phyloP scores from a whole-genome alignment of 805 yeast genomes.

The Myxozyma melibiosi region DNA sequence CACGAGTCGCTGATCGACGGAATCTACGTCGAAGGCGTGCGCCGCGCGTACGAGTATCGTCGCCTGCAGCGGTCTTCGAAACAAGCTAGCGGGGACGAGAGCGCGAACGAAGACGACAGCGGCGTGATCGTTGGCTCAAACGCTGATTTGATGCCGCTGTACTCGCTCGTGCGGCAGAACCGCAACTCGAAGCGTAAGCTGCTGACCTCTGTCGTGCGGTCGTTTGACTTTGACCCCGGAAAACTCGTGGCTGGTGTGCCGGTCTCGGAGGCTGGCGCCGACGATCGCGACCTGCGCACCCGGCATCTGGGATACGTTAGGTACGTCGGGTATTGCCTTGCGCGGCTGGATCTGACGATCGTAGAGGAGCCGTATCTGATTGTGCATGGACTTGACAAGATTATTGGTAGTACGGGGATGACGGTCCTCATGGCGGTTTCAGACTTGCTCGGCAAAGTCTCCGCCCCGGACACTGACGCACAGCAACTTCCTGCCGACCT shows the following conservation, averaged over 20 bases:
- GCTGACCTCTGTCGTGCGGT: slow-evolving; percentile 28
- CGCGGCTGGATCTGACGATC: slow-evolving; percentile 45
- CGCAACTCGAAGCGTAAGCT: slow-evolving; percentile 50
- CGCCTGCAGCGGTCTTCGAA: slow-evolving; percentile 17
- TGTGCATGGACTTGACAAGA: slow-evolving; percentile 49
- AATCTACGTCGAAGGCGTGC: slow-evolving; percentile 64
- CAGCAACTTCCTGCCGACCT: too few relatives aligned
- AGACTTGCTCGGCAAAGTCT: slow-evolving; percentile 3
- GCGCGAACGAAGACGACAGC: slow-evolving; percentile 37
- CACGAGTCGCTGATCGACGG: slow-evolving; percentile 73
- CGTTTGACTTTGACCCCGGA: slow-evolving; percentile 18
- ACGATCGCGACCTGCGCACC: slow-evolving; percentile 30
- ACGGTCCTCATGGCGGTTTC: slow-evolving; percentile 16
- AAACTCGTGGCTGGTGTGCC: slow-evolving; percentile 42
- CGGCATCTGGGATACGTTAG: slow-evolving; percentile 40
- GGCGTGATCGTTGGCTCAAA: too few relatives aligned
- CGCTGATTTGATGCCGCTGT: slow-evolving; percentile 47
- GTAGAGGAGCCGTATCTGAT: slow-evolving; percentile 57
- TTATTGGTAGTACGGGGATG: slow-evolving; percentile 48
- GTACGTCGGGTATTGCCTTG: slow-evolving; percentile 48
- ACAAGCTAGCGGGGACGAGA: neutral
- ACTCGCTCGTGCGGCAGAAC: slow-evolving; percentile 48
- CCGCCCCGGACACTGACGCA: too few relatives aligned
- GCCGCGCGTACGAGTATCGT: slow-evolving; percentile 54
- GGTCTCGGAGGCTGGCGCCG: slow-evolving; percentile 37